Evolutionary conservation across 1,284 basidiomycete genomes (phyloP).

Genomic region (Fistulinella staudtii): DNA sequence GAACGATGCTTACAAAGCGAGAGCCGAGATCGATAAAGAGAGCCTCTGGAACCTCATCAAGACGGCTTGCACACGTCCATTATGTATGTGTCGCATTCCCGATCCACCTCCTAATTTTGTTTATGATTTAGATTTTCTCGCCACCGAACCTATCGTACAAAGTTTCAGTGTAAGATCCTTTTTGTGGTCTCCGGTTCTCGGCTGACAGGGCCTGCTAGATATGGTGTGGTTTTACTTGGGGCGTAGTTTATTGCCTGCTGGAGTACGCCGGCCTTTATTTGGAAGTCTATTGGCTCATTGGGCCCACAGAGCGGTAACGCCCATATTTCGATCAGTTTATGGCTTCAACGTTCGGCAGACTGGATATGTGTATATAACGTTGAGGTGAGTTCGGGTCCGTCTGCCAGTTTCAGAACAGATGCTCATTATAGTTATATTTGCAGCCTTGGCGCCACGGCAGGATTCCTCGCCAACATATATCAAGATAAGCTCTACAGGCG

Average conservation of each 20-base stretch:
- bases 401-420: background rate
- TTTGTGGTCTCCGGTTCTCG: background rate
- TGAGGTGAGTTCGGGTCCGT: conserved; percentile 46
- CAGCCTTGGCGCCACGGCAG: conserved; percentile 63
- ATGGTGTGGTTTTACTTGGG: conserved; percentile 79
- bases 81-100: conserved; percentile 45
- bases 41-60: conserved; percentile 55
- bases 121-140: conserved; percentile 46
- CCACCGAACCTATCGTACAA: conserved; percentile 74
- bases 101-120: background rate
- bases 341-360: conserved; percentile 61
- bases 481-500: conserved; percentile 68
- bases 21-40: conserved; percentile 59
- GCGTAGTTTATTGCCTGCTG: conserved; percentile 67
- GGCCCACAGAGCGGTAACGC: conserved; percentile 55
- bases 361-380: conserved; percentile 58
- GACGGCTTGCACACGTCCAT: conserved; percentile 64
- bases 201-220: conserved; percentile 39
- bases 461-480: conserved; percentile 53
- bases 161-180: conserved; percentile 60
- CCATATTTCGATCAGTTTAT: conserved; percentile 60
- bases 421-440: background rate
- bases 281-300: background rate
- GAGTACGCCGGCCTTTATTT: conserved; percentile 39
- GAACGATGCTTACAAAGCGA: conserved; percentile 55